Conservation (phyloP, 192 early-diverging fungal species). For the Gigaspora rosea region DNA sequence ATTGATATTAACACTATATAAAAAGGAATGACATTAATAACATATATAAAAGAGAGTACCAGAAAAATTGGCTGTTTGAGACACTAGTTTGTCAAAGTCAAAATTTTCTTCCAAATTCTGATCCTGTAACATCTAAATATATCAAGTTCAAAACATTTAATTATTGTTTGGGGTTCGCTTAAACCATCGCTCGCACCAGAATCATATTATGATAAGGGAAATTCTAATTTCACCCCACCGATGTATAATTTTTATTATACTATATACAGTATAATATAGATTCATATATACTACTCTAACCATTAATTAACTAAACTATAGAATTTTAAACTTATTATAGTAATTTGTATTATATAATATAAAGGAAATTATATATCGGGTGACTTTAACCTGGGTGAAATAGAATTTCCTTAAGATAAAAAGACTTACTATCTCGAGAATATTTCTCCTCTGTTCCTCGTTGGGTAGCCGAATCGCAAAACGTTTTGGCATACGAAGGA, state of each 20-base stretch:
- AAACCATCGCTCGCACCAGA: too few species aligned
- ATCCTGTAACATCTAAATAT: slow-evolving; percentile 68
- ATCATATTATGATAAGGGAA: too few species aligned
- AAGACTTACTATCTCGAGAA: slow-evolving; percentile 69
- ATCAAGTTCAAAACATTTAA: slow-evolving; percentile 8
- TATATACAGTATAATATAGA: too few species aligned
- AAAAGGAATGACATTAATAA: neutral
- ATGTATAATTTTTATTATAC: too few species aligned
- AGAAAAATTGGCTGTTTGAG: slow-evolving; percentile 77
- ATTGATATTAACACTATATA: neutral
- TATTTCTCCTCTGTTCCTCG: slow-evolving; percentile 78
- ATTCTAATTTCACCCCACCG: too few species aligned
- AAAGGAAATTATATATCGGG: too few species aligned
- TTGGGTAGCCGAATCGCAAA: slow-evolving; percentile 86
- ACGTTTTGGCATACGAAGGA: slow-evolving; percentile 96
- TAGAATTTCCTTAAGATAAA: too few species aligned
- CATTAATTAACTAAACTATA: too few species aligned
- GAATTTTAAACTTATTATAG: too few species aligned
- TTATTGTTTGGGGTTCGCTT: neutral
- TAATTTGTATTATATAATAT: too few species aligned
- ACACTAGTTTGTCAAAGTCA: slow-evolving; percentile 66
- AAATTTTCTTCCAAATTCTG: slow-evolving; percentile 71
- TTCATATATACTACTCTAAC: too few species aligned
- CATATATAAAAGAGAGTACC: neutral
- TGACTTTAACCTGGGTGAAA: too few species aligned